Conservation (phyloP, 768 basidiomycete genomes). For the Serendipita sp. region DNA sequence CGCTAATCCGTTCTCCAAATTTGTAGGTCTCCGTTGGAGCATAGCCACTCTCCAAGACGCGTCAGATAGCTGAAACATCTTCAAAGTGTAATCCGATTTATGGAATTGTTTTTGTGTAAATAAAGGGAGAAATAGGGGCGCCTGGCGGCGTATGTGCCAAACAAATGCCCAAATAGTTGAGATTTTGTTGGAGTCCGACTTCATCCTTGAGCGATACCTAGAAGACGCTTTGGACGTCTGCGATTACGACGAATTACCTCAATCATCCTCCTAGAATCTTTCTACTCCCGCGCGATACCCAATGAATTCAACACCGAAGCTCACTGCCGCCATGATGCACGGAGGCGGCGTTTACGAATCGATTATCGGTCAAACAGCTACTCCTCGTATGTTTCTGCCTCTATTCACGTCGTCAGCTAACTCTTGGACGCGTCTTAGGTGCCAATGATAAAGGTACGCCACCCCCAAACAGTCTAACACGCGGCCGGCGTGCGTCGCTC, state of each 20-base stretch:
- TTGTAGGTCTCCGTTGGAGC: too few relatives aligned
- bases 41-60: too few relatives aligned
- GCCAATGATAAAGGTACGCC: conserved; percentile 3
- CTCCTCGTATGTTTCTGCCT: not conserved
- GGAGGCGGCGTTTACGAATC: conserved; percentile 4
- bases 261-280: not conserved
- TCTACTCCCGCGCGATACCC: not conserved
- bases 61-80: too few relatives aligned
- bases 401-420: not conserved
- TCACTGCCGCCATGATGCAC: conserved; percentile 1
- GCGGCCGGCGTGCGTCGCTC: not conserved
- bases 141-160: not conserved
- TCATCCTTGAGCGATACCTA: not conserved
- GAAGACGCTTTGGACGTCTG: not conserved
- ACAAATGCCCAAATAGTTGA: not conserved
- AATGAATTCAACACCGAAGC: conserved; percentile 3
- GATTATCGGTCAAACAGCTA: not conserved
- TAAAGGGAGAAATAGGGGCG: not conserved
- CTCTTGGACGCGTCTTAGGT: not conserved
- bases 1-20: too few relatives aligned
- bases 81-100: not conserved
- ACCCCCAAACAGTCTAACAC: not conserved
- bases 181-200: not conserved
- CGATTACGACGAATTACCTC: not conserved
- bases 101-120: not conserved